These are phyloP conservation scores for Tolypocladium capitatum DNA, from an alignment of 2,329 filamentous ascomycete genomes.

Conservation along the genomic window DNA sequence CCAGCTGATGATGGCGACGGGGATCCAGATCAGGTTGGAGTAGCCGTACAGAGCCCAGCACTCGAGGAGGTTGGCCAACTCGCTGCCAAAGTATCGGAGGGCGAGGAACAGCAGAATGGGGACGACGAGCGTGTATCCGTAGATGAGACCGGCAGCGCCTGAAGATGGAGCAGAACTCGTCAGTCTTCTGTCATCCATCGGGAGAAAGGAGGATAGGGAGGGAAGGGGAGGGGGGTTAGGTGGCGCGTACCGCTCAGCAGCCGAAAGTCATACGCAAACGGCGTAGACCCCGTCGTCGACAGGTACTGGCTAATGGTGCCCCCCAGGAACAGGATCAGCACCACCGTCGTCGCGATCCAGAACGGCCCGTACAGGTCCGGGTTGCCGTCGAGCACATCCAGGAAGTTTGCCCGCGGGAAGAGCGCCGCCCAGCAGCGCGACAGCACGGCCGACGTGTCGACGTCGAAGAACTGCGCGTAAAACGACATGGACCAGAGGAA, in stretches of 20 bases:
- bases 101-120: constrained; percentile 77
- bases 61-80: constrained; percentile 84
- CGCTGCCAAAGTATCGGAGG: constrained; percentile 89
- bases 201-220: background rate
- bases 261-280: constrained; percentile 85
- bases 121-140: constrained; percentile 85
- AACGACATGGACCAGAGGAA: constrained; percentile 87
- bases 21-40: constrained; percentile 93
- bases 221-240: background rate
- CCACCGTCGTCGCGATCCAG: constrained; percentile 97
- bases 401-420: constrained; percentile 84
- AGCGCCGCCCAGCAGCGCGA: constrained; percentile 79
- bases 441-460: constrained; percentile 83
- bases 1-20: constrained; percentile 84
- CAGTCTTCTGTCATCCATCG: background rate
- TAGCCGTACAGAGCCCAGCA: constrained; percentile 95
- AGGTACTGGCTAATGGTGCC: constrained; percentile 92
- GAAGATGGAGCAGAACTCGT: background rate
- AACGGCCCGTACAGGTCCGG: constrained; percentile 94
- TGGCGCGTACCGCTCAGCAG: constrained; percentile 58
- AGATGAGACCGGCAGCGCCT: constrained; percentile 82
- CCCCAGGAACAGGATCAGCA: constrained; percentile 87
- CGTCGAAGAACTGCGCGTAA: constrained; percentile 97
- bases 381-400: constrained; percentile 93
- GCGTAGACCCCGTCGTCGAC: constrained; percentile 49